Evolutionary conservation across 1,284 basidiomycete species (phyloP).

Genomic region (Malassezia slooffiae): DNA sequence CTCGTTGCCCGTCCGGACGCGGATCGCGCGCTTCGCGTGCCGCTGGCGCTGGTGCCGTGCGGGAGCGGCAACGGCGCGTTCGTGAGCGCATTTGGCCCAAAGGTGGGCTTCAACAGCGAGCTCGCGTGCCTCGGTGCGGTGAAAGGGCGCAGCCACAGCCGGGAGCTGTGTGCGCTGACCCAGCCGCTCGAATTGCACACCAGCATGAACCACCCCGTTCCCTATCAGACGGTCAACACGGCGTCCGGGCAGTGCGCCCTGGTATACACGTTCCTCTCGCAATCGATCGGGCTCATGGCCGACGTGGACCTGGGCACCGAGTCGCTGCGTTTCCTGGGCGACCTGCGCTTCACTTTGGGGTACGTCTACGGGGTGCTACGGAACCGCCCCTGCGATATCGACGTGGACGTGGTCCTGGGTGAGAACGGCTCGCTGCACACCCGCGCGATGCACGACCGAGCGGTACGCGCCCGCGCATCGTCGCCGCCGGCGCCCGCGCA

Average conservation of each 20-base stretch:
- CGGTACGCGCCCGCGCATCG: conserved; percentile 21
- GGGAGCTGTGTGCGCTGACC: conserved; percentile 70
- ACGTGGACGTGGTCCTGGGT: conserved; percentile 37
- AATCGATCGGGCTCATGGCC: conserved; percentile 79
- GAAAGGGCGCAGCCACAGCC: conserved; percentile 65
- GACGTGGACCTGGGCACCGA: conserved; percentile 69
- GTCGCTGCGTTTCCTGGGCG: conserved; percentile 82
- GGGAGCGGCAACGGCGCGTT: conserved; percentile 74
- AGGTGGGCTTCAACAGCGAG: conserved; percentile 36
- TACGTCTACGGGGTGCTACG: conserved; percentile 53
- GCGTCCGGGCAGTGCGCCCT: conserved; percentile 17
- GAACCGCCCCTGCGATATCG: conserved; percentile 30
- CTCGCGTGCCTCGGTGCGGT: conserved; percentile 70
- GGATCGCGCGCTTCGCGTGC: conserved; percentile 59
- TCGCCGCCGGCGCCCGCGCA: no score
- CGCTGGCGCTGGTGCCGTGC: conserved; percentile 74
- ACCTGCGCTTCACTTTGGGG: conserved; percentile 73
- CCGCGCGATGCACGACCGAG: conserved; percentile 29
- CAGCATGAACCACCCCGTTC: conserved; percentile 11
- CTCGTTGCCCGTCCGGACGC: conserved; percentile 65
- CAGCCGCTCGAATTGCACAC: conserved; percentile 51
- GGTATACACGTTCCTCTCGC: conserved; percentile 70
- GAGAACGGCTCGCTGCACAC: conserved; percentile 18
- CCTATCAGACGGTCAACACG: conserved; percentile 6
- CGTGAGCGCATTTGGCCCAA: conserved; percentile 56